A percentile compares a stretch with the other conserved stretches of the same genome.
Conservation (phyloP, 192 early-diverging fungal genomes). For the Rhizophagus sp. region DNA sequence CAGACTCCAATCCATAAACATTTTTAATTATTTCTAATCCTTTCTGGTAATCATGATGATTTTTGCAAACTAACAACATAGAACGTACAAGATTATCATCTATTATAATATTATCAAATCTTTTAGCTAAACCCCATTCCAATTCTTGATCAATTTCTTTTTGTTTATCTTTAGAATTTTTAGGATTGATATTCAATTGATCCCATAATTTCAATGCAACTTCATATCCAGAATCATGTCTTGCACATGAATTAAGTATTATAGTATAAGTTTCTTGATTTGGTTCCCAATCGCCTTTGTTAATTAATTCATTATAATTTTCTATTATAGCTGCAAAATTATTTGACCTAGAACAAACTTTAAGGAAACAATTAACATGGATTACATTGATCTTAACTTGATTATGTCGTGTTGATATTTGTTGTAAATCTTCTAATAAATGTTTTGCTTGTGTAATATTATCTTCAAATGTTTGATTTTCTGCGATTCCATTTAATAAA, state of each 20-base stretch:
- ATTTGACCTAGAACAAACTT: conserved; percentile 36
- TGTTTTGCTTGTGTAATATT: conserved; percentile 33
- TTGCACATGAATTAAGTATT: conserved; percentile 36
- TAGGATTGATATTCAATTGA: conserved; percentile 2
- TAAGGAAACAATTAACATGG: conserved; percentile 41
- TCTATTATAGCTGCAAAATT: conserved; percentile 31
- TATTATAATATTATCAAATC: neutral
- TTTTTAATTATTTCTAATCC: conserved; percentile 5
- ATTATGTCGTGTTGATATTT: neutral
- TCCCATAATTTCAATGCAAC: conserved; percentile 39
- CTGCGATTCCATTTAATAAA: conserved; percentile 39
- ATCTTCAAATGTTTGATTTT: conserved; percentile 32
- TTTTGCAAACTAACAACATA: conserved; percentile 13
- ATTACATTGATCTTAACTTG: neutral
- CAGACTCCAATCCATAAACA: neutral
- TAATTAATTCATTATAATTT: conserved; percentile 33
- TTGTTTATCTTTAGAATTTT: neutral
- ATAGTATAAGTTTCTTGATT: conserved; percentile 41
- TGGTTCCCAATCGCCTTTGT: conserved; percentile 7
- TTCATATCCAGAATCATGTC: conserved; percentile 35
- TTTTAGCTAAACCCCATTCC: neutral
- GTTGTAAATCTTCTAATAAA: conserved; percentile 33
- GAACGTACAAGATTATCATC: conserved; percentile 21
- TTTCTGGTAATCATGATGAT: neutral
- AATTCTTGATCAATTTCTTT: neutral